A percentile compares a stretch with the other conserved stretches of the same genome.
phyloP scores from a whole-genome alignment of 2,329 filamentous ascomycete genomes.

The Gaeumannomyces tritici region DNA sequence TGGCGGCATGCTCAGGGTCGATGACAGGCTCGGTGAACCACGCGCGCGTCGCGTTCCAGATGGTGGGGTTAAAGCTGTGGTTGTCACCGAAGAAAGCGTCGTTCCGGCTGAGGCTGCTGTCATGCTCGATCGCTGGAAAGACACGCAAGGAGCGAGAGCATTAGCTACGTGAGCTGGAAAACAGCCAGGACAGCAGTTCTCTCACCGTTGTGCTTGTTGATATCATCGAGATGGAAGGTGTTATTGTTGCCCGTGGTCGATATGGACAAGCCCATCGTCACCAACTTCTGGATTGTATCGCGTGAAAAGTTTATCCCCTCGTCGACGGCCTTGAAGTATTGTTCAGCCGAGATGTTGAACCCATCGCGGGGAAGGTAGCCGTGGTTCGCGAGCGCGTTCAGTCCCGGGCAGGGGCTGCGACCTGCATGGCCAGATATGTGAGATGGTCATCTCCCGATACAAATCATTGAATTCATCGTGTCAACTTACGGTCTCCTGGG shows the following conservation, averaged over 20 bases:
- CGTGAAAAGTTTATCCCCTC: constrained; percentile 32
- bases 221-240: constrained; percentile 3
- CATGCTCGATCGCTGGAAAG: background rate
- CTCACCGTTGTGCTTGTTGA: background rate
- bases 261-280: constrained; percentile 26
- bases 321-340: constrained; percentile 26
- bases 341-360: constrained; percentile 26
- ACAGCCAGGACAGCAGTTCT: too few species aligned
- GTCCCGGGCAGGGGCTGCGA: constrained; percentile 37
- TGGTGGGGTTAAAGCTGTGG: background rate
- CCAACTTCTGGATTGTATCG: constrained; percentile 28
- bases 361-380: constrained; percentile 37
- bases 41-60: background rate
- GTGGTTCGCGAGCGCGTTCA: constrained; percentile 43
- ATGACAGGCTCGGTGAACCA: background rate
- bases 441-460: background rate
- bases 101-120: constrained; percentile 1
- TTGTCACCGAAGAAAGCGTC: constrained; percentile 1
- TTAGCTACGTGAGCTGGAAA: too few species aligned
- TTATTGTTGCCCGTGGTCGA: constrained; percentile 34
- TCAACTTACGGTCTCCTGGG: background rate
- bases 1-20: background rate
- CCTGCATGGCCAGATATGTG: constrained; percentile 12
- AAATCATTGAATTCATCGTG: too few species aligned
- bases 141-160: too few species aligned